phyloP scores from a whole-genome alignment of 345 rosid genomes.

The Populus pruinosa region DNA sequence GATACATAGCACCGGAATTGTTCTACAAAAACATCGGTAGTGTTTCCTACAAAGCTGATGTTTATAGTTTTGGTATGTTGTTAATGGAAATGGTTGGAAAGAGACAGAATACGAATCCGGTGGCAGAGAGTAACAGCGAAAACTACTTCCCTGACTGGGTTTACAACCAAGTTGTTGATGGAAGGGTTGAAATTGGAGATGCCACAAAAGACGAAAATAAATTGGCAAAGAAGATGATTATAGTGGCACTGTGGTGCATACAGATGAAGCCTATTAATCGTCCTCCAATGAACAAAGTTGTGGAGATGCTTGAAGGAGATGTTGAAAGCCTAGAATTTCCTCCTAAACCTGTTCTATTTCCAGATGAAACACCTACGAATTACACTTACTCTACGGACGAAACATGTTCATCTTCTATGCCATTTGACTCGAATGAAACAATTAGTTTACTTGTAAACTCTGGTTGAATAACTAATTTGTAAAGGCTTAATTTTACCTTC shows the following conservation, averaged over 20 bases:
- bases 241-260: slow-evolving; percentile 20
- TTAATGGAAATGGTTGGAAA: slow-evolving; percentile 22
- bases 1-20: neutral
- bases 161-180: slow-evolving; percentile 5
- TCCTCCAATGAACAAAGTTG: slow-evolving; percentile 16
- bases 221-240: slow-evolving; percentile 12
- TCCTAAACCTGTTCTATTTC: slow-evolving; percentile 14
- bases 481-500: no score
- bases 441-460: slow-evolving; percentile 13
- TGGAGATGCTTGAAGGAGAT: slow-evolving; percentile 19
- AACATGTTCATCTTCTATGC: slow-evolving; percentile 4
- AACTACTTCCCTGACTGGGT: slow-evolving; percentile 22
- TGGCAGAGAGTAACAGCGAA: slow-evolving; percentile 9
- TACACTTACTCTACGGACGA: slow-evolving; percentile 2
- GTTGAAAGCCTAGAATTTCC: slow-evolving; percentile 11
- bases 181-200: slow-evolving; percentile 2
- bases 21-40: slow-evolving; percentile 19
- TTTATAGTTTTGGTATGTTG: slow-evolving; percentile 23
- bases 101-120: slow-evolving; percentile 5
- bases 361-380: neutral
- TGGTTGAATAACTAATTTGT: neutral
- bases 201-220: neutral
- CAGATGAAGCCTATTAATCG: slow-evolving; percentile 19
- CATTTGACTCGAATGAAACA: slow-evolving; percentile 4
- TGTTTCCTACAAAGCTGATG: slow-evolving; percentile 22